Conservation (phyloP, 2,329 filamentous ascomycete genomes). For the Claviceps arundinis region DNA sequence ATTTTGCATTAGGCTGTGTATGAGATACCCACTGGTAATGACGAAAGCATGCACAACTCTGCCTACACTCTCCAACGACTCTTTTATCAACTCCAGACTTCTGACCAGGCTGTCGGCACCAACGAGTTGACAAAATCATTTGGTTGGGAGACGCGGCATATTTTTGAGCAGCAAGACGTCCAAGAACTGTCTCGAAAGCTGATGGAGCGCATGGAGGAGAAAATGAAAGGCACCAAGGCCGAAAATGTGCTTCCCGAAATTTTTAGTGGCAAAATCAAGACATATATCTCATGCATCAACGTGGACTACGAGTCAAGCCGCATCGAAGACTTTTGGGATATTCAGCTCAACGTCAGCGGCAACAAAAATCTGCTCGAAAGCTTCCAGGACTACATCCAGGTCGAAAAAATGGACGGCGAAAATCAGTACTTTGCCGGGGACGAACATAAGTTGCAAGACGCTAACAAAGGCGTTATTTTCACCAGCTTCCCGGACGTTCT, state of each 20-base stretch:
- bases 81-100: constrained; percentile 91
- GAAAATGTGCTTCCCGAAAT: constrained; percentile 81
- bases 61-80: constrained; percentile 87
- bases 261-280: constrained; percentile 97
- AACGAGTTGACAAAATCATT: constrained; percentile 93
- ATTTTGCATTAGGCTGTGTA: constrained; percentile 63
- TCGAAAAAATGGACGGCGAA: constrained; percentile 93
- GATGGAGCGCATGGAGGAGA: constrained; percentile 93
- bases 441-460: constrained; percentile 84
- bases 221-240: constrained; percentile 92
- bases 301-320: constrained; percentile 94
- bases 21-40: constrained; percentile 83
- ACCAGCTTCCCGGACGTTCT: constrained; percentile 87
- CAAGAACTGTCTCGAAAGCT: constrained; percentile 92
- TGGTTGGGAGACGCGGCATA: constrained; percentile 94
- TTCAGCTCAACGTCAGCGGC: constrained; percentile 90
- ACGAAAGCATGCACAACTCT: constrained; percentile 71
- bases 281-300: constrained; percentile 96
- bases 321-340: constrained; percentile 97
- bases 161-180: constrained; percentile 97
- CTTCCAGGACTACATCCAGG: constrained; percentile 91
- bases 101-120: constrained; percentile 69
- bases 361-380: constrained; percentile 90
- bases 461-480: constrained; percentile 96
- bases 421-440: constrained; percentile 95